phyloP scores from a whole-genome alignment of 139 green algal species.

The Desmodesmus armatus region DNA sequence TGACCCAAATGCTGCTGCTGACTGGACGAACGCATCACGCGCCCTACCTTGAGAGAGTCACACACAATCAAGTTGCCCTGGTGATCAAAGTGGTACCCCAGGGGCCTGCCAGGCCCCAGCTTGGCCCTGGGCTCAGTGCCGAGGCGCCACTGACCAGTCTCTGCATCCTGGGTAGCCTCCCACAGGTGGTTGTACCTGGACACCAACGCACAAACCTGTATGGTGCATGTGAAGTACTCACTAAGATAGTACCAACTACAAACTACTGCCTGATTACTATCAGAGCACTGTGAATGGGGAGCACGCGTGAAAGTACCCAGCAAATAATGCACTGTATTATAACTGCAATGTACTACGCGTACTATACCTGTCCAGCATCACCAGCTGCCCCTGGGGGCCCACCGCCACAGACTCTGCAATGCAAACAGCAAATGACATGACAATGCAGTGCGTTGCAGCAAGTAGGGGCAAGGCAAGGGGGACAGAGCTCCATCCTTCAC shows the following conservation, averaged over 20 bases:
- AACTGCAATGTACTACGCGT: too few species aligned
- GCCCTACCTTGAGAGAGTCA: slow-evolving; percentile 43
- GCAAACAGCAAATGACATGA: background rate
- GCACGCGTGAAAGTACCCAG: too few species aligned
- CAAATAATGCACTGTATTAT: too few species aligned
- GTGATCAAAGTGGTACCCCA: slow-evolving; percentile 36
- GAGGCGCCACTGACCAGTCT: background rate
- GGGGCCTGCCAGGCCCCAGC: slow-evolving; percentile 44
- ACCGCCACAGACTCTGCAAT: slow-evolving; percentile 47
- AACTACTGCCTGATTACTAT: too few species aligned
- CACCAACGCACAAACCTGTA: too few species aligned
- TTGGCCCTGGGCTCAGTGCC: slow-evolving; percentile 1
- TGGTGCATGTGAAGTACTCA: too few species aligned
- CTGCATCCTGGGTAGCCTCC: slow-evolving; percentile 5
- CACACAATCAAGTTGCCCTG: slow-evolving; percentile 43
- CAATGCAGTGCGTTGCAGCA: background rate
- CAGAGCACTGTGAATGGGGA: too few species aligned
- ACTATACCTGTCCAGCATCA: slow-evolving; percentile 50
- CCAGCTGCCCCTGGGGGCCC: slow-evolving; percentile 30
- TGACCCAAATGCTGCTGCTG: background rate
- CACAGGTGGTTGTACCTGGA: slow-evolving; percentile 32
- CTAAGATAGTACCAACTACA: too few species aligned
- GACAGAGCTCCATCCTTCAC: too few species aligned
- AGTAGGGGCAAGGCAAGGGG: background rate
- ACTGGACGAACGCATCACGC: background rate